Base-by-base conservation (phyloP, 1,284 basidiomycete genomes). In the Dichomitus squalens region DNA sequence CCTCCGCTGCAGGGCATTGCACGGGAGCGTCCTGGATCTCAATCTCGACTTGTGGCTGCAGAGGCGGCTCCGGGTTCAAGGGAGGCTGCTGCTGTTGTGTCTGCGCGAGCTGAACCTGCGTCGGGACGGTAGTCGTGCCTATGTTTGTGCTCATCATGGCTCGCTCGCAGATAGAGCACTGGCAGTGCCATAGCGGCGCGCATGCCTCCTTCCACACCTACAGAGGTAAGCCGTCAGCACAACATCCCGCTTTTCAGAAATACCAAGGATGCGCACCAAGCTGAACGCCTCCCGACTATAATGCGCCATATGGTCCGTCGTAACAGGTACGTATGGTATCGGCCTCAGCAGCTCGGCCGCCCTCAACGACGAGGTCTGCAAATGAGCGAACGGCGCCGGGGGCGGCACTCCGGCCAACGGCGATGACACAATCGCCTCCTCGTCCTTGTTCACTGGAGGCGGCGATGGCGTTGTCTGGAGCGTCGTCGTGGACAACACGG, bases 181-280 rank as follows among this genome's bases (percentile, higher is more conserved):
- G 78, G 66, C 89, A 91, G 44, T 87, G 83, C 67, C 86, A 91
- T 23, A 91, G 63, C 0, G 86, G 86, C 1, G 80, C 75, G 68
- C 85, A 88, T 0, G 87, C 88, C 59, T 90, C 88, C 49, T 86
- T 78, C 88, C 88, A 91, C 9, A 82, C 78, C 87, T 88, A 60
- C 18, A 52, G 8, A 47, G 35, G n/a, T 36, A 27, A 55, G 25
- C 34, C 36, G 38, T 58, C 48, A 65, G 51, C 20, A 31, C 21
- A 53, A 40, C 27, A 49, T 35, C 27, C 61, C 43, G 5, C 34
- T 23, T 31, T 18, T 48, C 7, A 34, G 36, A 21, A 47, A 51
- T 27, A 35, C n/a, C 31, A 9, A 16, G 4, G 7, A n/a, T 47
- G 79, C 86, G 53, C 64, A 89, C 88, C 54, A 64, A 65, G 72